Evolutionary conservation across 371 early-diverging fungal species (phyloP), one percentile per base, ranked within the genome.

Genomic region (Mortierella sp.): DNA sequence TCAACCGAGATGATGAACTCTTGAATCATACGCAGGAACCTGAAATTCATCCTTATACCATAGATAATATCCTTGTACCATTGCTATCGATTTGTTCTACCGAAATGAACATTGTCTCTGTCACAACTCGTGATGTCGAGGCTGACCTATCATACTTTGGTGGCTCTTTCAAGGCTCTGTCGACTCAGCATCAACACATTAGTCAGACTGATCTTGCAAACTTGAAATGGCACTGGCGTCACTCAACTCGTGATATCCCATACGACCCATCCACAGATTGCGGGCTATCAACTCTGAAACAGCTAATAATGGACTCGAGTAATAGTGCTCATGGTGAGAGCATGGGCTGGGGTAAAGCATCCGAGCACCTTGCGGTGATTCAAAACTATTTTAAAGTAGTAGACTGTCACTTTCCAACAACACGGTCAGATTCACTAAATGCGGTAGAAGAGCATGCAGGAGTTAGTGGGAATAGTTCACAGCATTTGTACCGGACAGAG

Each of bases 31-130:
- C 9, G 4, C 15, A 43, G 15, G 43, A 43, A 13, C 43, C 2
- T 59, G 4, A 59, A 17, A n/a, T 5, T 35, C 37, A 7, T 32
- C 22, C 35, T 17, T 34, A 66, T 32, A 40, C 53, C 35, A 22
- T 61, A 22, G 67, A 66, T 17, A 32, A 29, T 10, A 32, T 62
- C 17, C 53, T 67, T 2, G 19, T 23, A 4, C 58, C 74, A 0
- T 22, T 73, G 34, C 15, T 68, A 59, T 58, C 59, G 17, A 23
- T 73, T 19, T 73, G 74, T 26, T 73, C 74, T 23, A 58, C 67
- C 2, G 49, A 58, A 0, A 17, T 73, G 53, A 67, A 67, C 26
- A 57, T 73, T 28, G 49, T 67, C 3, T 73, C 74, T 35, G 35
- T 56, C 10, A 58, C 64, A 2, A 13, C 43, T 29, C 29, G 47